These are phyloP conservation scores for Metschnikowia lunata DNA, from an alignment of 805 yeast species.

Conservation along the genomic window DNA sequence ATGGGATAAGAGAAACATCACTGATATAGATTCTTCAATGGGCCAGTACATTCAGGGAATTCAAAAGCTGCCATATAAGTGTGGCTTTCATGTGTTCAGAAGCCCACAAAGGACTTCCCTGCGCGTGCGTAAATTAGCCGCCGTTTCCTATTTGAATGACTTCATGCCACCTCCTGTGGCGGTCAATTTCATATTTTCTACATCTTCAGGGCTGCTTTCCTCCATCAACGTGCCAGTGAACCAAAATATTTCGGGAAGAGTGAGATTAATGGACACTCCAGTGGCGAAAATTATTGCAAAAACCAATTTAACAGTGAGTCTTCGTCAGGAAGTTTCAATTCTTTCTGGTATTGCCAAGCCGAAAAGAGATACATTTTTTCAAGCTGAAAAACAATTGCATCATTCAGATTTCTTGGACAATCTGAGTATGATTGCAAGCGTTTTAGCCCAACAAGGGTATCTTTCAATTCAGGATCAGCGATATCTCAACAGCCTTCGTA, in stretches of 20 bases:
- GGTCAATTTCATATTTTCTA: slow-evolving; percentile 28
- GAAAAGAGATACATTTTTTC: background rate
- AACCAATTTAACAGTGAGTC: background rate
- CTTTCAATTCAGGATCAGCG: slow-evolving; percentile 8
- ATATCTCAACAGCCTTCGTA: slow-evolving; percentile 14
- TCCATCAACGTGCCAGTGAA: slow-evolving; percentile 5
- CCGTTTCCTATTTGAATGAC: slow-evolving; percentile 37
- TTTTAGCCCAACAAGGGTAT: slow-evolving; percentile 11
- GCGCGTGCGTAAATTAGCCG: slow-evolving; percentile 26
- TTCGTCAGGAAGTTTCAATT: slow-evolving; percentile 14
- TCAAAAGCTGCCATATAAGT: slow-evolving; percentile 1
- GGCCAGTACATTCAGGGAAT: slow-evolving; percentile 14
- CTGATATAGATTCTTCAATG: slow-evolving; percentile 9
- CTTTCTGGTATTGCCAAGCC: slow-evolving; percentile 7
- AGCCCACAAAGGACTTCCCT: slow-evolving; percentile 30
- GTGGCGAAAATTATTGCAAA: slow-evolving; percentile 5
- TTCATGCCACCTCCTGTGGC: slow-evolving; percentile 38
- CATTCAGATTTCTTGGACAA: slow-evolving; percentile 26
- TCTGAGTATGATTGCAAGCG: slow-evolving; percentile 14
- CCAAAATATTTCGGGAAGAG: slow-evolving; percentile 2
- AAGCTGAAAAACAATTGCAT: slow-evolving; percentile 19
- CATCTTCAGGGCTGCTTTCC: background rate
- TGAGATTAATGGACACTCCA: slow-evolving; percentile 7
- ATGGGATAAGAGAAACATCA: background rate
- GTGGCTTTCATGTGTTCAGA: slow-evolving; percentile 39